Evolutionary conservation across 768 basidiomycete genomes (phyloP), one percentile per base, ranked within the genome.

Genomic region (Crucibulum laeve): DNA sequence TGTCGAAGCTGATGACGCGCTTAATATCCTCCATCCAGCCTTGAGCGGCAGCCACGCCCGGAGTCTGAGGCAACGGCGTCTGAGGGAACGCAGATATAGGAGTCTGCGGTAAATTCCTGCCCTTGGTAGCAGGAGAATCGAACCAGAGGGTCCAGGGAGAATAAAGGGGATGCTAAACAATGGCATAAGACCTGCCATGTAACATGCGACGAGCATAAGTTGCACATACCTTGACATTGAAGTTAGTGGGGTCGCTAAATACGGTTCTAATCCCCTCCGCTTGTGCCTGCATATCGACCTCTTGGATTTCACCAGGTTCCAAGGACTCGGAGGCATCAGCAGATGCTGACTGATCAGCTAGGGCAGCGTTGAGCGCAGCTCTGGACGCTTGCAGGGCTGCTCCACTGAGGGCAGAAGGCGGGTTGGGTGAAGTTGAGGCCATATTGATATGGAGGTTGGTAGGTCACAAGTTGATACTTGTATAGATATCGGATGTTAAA

Each of bases 1-100:
- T 90, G 58, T 95, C 89, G 59, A 99, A 96, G 48, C 79, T 84
- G 61, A 97, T 91, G 42, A 99, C 95, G 44, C 89, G 87, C 57
- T 94, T 91, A 58, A 99, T 94, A 57, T 97, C 92, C 58, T 99
- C 95, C 91, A 97, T 96, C 96, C 96, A 99, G 17, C 88, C 89
- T 60, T 81, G 80, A 22, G 87, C 89, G 34, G 87, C 84, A 38
- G 76, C 69, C 10, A 71, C 79, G 45, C 84, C 71, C 32, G 90
- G 87, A 1, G 90, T 90, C 52, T 81, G 79, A 30, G 80, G 78
- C 47, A 79, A 49, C 45, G 90, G 85, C 0, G 86, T 87, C 61
- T 80, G 83, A 6, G 86, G 86, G 51, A 87, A 82, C 32, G 87
- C 83, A 48, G 87, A 76, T 34, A 84, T 62, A 44, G 87, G 87